A percentile compares a stretch with the other conserved stretches of the same genome.
phyloP scores from a whole-genome alignment of 176 grass and related monocot species.

The Triticum monococcum region DNA sequence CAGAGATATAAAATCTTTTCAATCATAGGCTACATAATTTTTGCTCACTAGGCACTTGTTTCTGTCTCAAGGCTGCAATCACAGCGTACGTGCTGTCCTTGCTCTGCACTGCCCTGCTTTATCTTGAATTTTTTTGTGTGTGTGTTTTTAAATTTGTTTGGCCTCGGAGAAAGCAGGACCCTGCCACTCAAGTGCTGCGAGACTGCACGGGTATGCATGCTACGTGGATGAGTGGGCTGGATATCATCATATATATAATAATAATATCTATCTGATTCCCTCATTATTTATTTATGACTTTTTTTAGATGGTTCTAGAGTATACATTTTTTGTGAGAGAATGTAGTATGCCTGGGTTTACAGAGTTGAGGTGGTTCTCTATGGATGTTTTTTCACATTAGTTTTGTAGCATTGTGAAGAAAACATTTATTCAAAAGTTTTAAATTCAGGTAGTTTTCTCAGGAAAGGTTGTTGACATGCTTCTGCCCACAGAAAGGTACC shows the following conservation, averaged over 20 bases:
- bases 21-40: conserved; percentile 46
- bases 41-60: conserved; percentile 49
- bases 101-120: conserved; percentile 33
- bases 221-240: conserved; percentile 22
- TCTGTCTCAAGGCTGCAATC: conserved; percentile 48
- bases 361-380: background rate
- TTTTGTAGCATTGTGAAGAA: background rate
- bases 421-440: background rate
- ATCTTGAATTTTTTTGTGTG: conserved; percentile 26
- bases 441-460: background rate
- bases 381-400: background rate
- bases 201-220: conserved; percentile 22
- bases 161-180: conserved; percentile 46
- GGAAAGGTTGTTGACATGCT: background rate
- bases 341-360: background rate
- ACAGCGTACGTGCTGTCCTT: conserved; percentile 18
- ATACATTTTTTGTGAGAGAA: background rate
- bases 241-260: background rate
- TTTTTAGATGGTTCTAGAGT: background rate
- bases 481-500: background rate
- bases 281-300: background rate
- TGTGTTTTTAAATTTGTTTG: conserved; percentile 31
- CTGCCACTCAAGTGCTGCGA: conserved; percentile 32
- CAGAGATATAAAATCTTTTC: conserved; percentile 38
- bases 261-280: background rate